These are phyloP conservation scores for Kwoniella bestiolae DNA, from an alignment of 768 basidiomycete species.

Conservation along the genomic window DNA sequence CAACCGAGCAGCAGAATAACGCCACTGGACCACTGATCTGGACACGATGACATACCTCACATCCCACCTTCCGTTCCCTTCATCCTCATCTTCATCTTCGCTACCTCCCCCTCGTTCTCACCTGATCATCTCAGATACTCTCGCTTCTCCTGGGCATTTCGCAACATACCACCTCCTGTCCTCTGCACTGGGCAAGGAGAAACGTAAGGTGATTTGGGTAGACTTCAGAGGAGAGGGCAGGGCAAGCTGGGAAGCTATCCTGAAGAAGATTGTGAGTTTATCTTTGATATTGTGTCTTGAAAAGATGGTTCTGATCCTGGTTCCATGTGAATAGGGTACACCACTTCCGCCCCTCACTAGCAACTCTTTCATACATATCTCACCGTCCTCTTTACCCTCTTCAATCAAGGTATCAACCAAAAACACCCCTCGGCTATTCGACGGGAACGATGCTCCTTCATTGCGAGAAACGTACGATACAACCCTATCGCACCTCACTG, in stretches of 20 bases:
- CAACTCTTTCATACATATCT: slow-evolving; percentile 32
- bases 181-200: slow-evolving; percentile 28
- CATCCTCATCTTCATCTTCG: slow-evolving; percentile 16
- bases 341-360: slow-evolving; percentile 27
- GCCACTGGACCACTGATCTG: too few relatives aligned
- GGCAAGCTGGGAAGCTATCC: slow-evolving; percentile 43
- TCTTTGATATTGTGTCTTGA: neutral
- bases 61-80: slow-evolving; percentile 36
- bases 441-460: slow-evolving; percentile 23
- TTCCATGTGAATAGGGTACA: slow-evolving; percentile 25
- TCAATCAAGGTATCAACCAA: neutral
- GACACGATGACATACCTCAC: slow-evolving; percentile 45
- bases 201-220: slow-evolving; percentile 37
- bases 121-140: slow-evolving; percentile 50
- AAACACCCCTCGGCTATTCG: slow-evolving; percentile 32
- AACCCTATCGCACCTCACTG: slow-evolving; percentile 14
- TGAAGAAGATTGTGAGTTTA: slow-evolving; percentile 51
- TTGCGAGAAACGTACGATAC: slow-evolving; percentile 35
- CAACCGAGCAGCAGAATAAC: too few relatives aligned
- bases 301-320: neutral
- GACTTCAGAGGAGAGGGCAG: slow-evolving; percentile 48
- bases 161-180: slow-evolving; percentile 45
- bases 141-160: slow-evolving; percentile 43
- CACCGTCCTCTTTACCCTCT: slow-evolving; percentile 32
- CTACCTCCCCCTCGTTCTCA: slow-evolving; percentile 46